These are phyloP conservation scores for Castanea mollissima DNA, from an alignment of 306 rosid species.

Conservation along the genomic window DNA sequence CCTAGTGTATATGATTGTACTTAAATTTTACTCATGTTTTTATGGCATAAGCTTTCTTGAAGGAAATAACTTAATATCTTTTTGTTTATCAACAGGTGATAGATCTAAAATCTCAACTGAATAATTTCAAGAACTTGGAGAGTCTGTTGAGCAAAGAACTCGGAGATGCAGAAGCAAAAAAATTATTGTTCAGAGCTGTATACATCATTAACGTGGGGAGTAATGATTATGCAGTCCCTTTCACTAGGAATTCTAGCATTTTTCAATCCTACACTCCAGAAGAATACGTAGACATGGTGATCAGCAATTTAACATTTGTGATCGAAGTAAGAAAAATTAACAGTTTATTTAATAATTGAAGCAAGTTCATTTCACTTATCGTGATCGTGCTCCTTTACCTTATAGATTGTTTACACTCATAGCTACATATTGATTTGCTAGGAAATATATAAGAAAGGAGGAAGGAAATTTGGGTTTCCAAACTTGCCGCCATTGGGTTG, in stretches of 20 bases:
- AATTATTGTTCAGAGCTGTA: constrained; percentile 43
- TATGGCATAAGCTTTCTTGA: no score
- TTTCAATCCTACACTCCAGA: constrained; percentile 20
- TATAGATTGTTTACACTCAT: not conserved
- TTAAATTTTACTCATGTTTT: no score
- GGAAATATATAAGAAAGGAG: constrained; percentile 41
- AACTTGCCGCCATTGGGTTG: constrained; percentile 25
- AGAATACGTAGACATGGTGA: constrained; percentile 33
- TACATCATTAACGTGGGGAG: constrained; percentile 39
- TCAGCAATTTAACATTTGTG: constrained; percentile 36
- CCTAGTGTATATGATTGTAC: no score
- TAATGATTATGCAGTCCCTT: constrained; percentile 37
- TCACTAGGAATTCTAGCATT: not conserved
- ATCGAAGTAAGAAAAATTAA: constrained; percentile 21
- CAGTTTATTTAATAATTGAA: not conserved
- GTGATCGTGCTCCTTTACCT: not conserved
- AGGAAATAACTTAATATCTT: not conserved
- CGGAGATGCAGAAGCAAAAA: constrained; percentile 30
- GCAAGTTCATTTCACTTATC: not conserved
- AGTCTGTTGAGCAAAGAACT: constrained; percentile 23
- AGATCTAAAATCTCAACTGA: constrained; percentile 42
- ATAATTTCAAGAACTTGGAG: constrained; percentile 37
- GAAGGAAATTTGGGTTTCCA: constrained; percentile 43
- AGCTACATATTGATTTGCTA: not conserved
- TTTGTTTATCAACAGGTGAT: constrained; percentile 25